Evolutionary conservation across 495 filamentous ascomycete species (phyloP), one percentile per base, ranked within the genome.

Genomic region (Hyaloscypha variabilis): DNA sequence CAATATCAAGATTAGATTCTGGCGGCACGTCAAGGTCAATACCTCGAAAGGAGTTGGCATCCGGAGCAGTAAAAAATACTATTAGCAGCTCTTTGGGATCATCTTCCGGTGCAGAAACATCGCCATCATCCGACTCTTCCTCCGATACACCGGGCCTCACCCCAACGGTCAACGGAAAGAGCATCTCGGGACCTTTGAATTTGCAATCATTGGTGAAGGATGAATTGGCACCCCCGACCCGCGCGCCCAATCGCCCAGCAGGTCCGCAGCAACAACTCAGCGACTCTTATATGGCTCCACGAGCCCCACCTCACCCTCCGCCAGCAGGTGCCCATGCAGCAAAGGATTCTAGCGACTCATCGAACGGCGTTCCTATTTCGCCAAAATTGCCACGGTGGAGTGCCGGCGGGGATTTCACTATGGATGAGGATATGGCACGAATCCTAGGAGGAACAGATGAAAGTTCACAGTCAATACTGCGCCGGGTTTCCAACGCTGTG

Each of bases 351-450:
- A 75, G 82, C 62, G 83, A 75, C 66, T 82, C 87, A 8, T 34
- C 58, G 25, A 71, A 70, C 46, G 72, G 70, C 39, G 81, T 81
- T 63, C 58, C 68, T 17, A 50, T 71, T n/a, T 90, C 89, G n/a
- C 88, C 90, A 24, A 89, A 88, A 58, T 76, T 93, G 66, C 85
- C 91, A 55, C 86, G 90, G 39, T 91, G 90, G 77, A 91, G 83
- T 73, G 81, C 82, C 31, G 88, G 88, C 53, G 89, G 87, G 56
- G 92, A 94, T 65, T 90, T 94, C 67, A 91, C 88, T 46, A 88
- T 93, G 88, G 94, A 97, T 67, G 93, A 97, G 67, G 95, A 97
- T 68, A 88, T 96, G 81, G 87, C 88, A 51, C 87, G 92, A 23
- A 92, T 96, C 42, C 79, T 95, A 53, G 87, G 87, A 8, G 86